phyloP scores from a whole-genome alignment of 2,329 filamentous ascomycete genomes.

The Alternaria gansuensis region DNA sequence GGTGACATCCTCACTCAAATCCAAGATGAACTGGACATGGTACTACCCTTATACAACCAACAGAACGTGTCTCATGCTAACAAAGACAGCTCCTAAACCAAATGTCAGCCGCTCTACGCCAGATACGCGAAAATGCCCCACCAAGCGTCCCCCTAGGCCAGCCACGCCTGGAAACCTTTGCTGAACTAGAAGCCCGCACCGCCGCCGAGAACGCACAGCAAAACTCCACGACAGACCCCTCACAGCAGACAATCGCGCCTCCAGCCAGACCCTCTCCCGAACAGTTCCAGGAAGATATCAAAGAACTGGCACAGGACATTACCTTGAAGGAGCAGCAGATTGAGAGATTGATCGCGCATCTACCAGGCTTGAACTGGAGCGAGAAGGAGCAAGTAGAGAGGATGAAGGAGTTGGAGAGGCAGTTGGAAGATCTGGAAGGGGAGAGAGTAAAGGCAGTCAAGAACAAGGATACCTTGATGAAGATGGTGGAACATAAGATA shows the following conservation, averaged over 20 bases:
- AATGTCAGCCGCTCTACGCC: slow-evolving; percentile 58
- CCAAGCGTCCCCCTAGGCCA: slow-evolving; percentile 56
- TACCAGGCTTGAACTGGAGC: slow-evolving; percentile 81
- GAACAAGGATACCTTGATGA: slow-evolving; percentile 56
- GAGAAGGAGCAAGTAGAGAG: slow-evolving; percentile 77
- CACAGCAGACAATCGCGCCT: slow-evolving; percentile 22
- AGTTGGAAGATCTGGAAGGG: slow-evolving; percentile 55
- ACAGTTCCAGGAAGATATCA: slow-evolving; percentile 71
- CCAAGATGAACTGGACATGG: slow-evolving; percentile 85
- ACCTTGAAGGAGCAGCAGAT: slow-evolving; percentile 85
- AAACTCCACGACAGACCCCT: slow-evolving; percentile 21
- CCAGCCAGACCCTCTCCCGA: slow-evolving; percentile 28
- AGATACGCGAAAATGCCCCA: slow-evolving; percentile 56
- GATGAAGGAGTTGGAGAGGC: slow-evolving; percentile 56
- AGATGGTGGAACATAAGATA: slow-evolving; percentile 59
- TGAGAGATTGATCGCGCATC: slow-evolving; percentile 75
- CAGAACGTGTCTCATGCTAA: slow-evolving; percentile 7
- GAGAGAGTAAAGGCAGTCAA: slow-evolving; percentile 54
- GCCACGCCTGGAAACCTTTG: slow-evolving; percentile 49
- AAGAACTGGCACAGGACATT: slow-evolving; percentile 78
- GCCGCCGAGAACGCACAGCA: slow-evolving; percentile 31
- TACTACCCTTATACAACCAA: slow-evolving; percentile 47
- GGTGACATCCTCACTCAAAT: slow-evolving; percentile 81
- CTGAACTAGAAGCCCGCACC: slow-evolving; percentile 43
- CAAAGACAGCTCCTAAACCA: slow-evolving; percentile 56